Percentiles rank a stretch among this genome's conserved stretches.
These are phyloP conservation scores for Vitis hybrid DNA, from an alignment of 177 flowering plant genomes.

Conservation along the genomic window DNA sequence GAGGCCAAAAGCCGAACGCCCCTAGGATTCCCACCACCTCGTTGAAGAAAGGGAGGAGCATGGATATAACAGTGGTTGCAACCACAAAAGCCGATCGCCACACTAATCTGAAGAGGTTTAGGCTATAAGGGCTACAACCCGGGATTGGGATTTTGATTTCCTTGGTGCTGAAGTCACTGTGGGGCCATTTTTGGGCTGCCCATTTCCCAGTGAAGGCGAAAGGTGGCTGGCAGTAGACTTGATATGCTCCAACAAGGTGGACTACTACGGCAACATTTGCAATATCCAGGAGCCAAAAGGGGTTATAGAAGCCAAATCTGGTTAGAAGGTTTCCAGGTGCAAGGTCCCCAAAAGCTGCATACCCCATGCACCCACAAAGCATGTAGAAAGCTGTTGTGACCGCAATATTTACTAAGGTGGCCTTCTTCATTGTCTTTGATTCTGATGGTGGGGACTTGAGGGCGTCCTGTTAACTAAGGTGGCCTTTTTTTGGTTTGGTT, in stretches of 20 bases:
- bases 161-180: conserved; percentile 26
- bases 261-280: conserved; percentile 37
- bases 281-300: conserved; percentile 38
- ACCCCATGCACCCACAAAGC: conserved; percentile 44
- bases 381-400: conserved; percentile 34
- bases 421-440: conserved; percentile 37
- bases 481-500: too few relatives aligned
- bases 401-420: conserved; percentile 18
- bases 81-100: conserved; percentile 43
- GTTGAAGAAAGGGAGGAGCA: conserved; percentile 55
- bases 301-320: conserved; percentile 41
- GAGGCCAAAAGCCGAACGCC: conserved; percentile 52
- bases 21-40: conserved; percentile 51
- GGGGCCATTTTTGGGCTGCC: conserved; percentile 21
- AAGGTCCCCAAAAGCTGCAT: conserved; percentile 37
- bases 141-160: conserved; percentile 24
- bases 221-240: conserved; percentile 38
- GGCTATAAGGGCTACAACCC: conserved; percentile 3
- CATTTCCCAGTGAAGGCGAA: conserved; percentile 36
- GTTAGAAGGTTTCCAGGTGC: conserved; percentile 39
- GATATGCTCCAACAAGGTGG: conserved; percentile 45
- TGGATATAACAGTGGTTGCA: conserved; percentile 35
- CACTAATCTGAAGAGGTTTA: conserved; percentile 32
- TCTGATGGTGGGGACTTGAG: conserved; percentile 33
- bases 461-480: conserved; percentile 28